Percentiles rank a stretch among this genome's conserved stretches.
phyloP scores from a whole-genome alignment of 2,329 filamentous ascomycete species.

The Alternaria rosae region DNA sequence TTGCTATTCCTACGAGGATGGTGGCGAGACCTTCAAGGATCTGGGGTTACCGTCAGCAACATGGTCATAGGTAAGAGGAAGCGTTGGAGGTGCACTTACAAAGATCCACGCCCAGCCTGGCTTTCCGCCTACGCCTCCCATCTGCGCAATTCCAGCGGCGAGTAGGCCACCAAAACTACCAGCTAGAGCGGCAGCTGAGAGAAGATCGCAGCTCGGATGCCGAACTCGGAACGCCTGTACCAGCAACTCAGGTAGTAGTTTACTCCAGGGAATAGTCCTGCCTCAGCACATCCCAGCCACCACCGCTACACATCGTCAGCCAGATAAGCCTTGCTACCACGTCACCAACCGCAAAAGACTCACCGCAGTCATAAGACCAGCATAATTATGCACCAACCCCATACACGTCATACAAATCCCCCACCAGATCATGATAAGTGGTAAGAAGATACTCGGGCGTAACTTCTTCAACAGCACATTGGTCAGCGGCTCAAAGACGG shows the following conservation, averaged over 20 bases:
- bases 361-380: constrained; percentile 68
- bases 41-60: constrained; percentile 15
- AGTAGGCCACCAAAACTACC: constrained; percentile 80
- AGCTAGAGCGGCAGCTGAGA: constrained; percentile 80
- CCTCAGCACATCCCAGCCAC: constrained; percentile 76
- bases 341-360: constrained; percentile 1
- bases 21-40: constrained; percentile 75
- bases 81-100: constrained; percentile 34
- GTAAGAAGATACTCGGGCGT: constrained; percentile 79
- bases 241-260: constrained; percentile 85
- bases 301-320: constrained; percentile 41
- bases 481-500: constrained; percentile 77
- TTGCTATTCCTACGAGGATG: constrained; percentile 68
- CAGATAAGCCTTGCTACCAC: not conserved
- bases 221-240: constrained; percentile 82
- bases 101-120: constrained; percentile 57
- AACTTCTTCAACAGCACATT: constrained; percentile 81
- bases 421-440: constrained; percentile 75
- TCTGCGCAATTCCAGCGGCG: constrained; percentile 73
- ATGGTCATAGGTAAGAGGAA: not conserved
- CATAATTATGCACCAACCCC: constrained; percentile 69
- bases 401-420: constrained; percentile 74
- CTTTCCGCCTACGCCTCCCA: constrained; percentile 66
- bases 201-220: constrained; percentile 80
- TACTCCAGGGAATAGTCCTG: constrained; percentile 70